phyloP scores from a whole-genome alignment of 2,329 filamentous ascomycete genomes.

The Cordyceps tenuipes region DNA sequence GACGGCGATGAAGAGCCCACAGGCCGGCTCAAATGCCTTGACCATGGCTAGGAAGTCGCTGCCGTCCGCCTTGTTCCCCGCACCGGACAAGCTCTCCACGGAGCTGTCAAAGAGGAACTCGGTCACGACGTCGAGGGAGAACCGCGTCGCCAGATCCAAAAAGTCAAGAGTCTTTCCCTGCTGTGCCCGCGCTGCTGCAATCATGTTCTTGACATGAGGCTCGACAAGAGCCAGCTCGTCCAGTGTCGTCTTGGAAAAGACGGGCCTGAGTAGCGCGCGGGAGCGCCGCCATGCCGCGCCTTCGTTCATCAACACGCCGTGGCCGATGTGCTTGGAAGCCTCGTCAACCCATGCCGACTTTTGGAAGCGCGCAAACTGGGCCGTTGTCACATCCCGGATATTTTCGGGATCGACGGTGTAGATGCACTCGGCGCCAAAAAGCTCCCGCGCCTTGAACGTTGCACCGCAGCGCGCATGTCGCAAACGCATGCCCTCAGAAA shows the following conservation, averaged over 20 bases:
- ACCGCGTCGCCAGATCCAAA: background rate
- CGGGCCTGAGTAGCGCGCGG: background rate
- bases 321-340: slow-evolving; percentile 10
- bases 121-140: slow-evolving; percentile 9
- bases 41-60: slow-evolving; percentile 1
- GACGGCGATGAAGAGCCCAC: slow-evolving; percentile 7
- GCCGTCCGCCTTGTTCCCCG: background rate
- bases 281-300: slow-evolving; percentile 4
- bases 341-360: slow-evolving; percentile 10
- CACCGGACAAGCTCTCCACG: background rate
- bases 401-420: slow-evolving; percentile 10
- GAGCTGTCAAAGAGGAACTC: slow-evolving; percentile 10
- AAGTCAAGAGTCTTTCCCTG: background rate
- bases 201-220: background rate
- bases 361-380: slow-evolving; percentile 1
- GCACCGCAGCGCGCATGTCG: background rate
- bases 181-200: background rate
- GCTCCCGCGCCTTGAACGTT: slow-evolving; percentile 1
- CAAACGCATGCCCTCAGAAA: slow-evolving; percentile 3
- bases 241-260: slow-evolving; percentile 4
- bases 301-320: slow-evolving; percentile 10
- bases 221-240: slow-evolving; percentile 6
- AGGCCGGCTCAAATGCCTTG: slow-evolving; percentile 7
- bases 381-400: slow-evolving; percentile 5
- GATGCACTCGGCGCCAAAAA: slow-evolving; percentile 7